Evolutionary conservation across 768 basidiomycete species (phyloP).

Genomic region (Lactarius indigo): DNA sequence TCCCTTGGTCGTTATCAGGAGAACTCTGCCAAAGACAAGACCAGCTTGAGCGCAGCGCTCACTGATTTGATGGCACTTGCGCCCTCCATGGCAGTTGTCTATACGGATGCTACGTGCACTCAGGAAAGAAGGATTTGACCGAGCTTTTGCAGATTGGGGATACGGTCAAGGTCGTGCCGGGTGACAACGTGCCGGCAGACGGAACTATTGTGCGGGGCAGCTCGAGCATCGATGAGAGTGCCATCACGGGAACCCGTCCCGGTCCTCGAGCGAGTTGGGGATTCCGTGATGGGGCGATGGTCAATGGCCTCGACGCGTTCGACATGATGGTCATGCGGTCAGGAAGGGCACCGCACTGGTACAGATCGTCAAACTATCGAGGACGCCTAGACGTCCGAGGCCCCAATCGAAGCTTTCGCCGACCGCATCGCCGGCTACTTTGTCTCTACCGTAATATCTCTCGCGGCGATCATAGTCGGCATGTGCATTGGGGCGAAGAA

Average conservation of each 20-base stretch:
- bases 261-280: slow-evolving; percentile 77
- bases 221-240: slow-evolving; percentile 91
- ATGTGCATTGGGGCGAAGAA: slow-evolving; percentile 96
- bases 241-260: slow-evolving; percentile 94
- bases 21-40: slow-evolving; percentile 95
- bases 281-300: slow-evolving; percentile 93
- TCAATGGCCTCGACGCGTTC: slow-evolving; percentile 96
- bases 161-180: slow-evolving; percentile 88
- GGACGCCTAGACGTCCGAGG: slow-evolving; percentile 96
- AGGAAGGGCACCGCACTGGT: slow-evolving; percentile 92
- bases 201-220: slow-evolving; percentile 84
- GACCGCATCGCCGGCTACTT: slow-evolving; percentile 94
- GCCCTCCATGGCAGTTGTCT: slow-evolving; percentile 94
- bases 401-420: slow-evolving; percentile 96
- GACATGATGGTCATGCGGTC: slow-evolving; percentile 95
- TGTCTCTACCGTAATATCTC: slow-evolving; percentile 84
- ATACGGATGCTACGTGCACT: slow-evolving; percentile 79
- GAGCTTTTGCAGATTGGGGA: slow-evolving; percentile 96
- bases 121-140: slow-evolving; percentile 85
- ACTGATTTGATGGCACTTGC: slow-evolving; percentile 95
- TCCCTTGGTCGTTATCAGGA: slow-evolving; percentile 94
- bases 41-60: slow-evolving; percentile 91
- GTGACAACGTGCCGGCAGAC: slow-evolving; percentile 95
- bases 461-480: slow-evolving; percentile 98
- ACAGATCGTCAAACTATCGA: slow-evolving; percentile 95